These are phyloP conservation scores for Neurospora sp. DNA, from an alignment of 495 filamentous ascomycete species.

Conservation along the genomic window DNA sequence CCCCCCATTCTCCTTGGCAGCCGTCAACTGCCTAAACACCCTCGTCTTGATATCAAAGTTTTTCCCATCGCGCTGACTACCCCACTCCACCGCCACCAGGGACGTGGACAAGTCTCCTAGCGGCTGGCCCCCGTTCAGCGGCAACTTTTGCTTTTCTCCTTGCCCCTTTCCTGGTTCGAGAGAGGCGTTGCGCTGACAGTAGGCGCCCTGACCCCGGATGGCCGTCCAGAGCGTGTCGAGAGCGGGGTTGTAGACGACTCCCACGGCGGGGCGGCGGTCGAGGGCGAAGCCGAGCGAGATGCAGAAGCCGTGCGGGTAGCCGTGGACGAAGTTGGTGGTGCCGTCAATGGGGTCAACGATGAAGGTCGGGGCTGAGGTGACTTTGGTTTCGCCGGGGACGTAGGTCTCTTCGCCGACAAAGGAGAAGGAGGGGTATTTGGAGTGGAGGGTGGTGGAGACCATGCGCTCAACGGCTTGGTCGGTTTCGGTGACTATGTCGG, in stretches of 20 bases:
- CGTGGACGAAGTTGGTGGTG: conserved; percentile 81
- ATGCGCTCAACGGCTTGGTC: conserved; percentile 74
- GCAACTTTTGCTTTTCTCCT: conserved; percentile 25
- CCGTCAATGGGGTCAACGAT: conserved; percentile 87
- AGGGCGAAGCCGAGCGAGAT: conserved; percentile 73
- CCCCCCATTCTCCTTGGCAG: conserved; percentile 53
- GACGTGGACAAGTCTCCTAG: conserved; percentile 49
- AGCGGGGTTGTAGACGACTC: conserved; percentile 80
- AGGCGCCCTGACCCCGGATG: conserved; percentile 60
- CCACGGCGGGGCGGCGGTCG: conserved; percentile 52
- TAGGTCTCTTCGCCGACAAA: conserved; percentile 87
- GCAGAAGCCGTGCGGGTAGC: conserved; percentile 60
- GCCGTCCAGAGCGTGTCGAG: conserved; percentile 57
- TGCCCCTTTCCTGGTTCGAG: conserved; percentile 15
- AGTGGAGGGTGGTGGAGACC: conserved; percentile 52
- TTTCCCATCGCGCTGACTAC: conserved; percentile 56
- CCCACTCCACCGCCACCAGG: conserved; percentile 72
- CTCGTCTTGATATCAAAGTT: conserved; percentile 66
- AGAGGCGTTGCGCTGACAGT: conserved; percentile 33
- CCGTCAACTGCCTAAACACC: conserved; percentile 59
- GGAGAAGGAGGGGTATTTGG: conserved; percentile 55
- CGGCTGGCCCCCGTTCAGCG: conserved; percentile 48
- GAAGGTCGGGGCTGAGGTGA: conserved; percentile 70
- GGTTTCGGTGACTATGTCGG: conserved; percentile 80
- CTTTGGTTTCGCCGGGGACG: conserved; percentile 45